A percentile compares a stretch with the other conserved stretches of the same genome.
Conservation (phyloP, 345 rosid genomes). For the Conringia planisiliqua region DNA sequence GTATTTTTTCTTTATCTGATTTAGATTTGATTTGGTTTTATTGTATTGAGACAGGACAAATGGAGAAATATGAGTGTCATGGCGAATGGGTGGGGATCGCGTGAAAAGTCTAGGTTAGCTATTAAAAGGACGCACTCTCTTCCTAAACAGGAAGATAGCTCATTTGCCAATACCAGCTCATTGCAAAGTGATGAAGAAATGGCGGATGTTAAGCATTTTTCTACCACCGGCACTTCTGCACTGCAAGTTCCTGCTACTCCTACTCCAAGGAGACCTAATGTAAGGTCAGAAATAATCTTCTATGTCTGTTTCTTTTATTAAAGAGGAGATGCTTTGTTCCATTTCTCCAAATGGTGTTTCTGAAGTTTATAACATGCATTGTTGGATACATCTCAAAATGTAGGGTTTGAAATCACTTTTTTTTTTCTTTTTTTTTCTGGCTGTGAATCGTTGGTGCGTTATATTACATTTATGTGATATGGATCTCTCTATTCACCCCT, state of each 20-base stretch:
- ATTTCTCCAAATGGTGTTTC: too few species aligned
- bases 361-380: background rate
- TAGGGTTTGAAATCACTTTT: background rate
- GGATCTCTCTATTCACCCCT: background rate
- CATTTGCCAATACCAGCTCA: constrained; percentile 28
- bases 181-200: constrained; percentile 71
- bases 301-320: background rate
- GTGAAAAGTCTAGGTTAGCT: constrained; percentile 73
- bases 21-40: background rate
- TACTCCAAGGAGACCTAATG: constrained; percentile 61
- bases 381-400: background rate
- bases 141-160: constrained; percentile 56
- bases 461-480: too few species aligned
- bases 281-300: constrained; percentile 50
- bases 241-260: constrained; percentile 45
- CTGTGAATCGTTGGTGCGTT: too few species aligned
- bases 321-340: too few species aligned
- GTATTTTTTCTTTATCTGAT: background rate
- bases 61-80: constrained; percentile 99
- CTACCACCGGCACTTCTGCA: constrained; percentile 37
- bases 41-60: constrained; percentile 61
- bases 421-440: too few species aligned
- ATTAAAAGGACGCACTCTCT: constrained; percentile 54
- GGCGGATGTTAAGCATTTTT: constrained; percentile 49
- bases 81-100: constrained; percentile 92